Conservation (phyloP, 2,329 filamentous ascomycete genomes). For the Sclerotinia sclerotiorum region DNA sequence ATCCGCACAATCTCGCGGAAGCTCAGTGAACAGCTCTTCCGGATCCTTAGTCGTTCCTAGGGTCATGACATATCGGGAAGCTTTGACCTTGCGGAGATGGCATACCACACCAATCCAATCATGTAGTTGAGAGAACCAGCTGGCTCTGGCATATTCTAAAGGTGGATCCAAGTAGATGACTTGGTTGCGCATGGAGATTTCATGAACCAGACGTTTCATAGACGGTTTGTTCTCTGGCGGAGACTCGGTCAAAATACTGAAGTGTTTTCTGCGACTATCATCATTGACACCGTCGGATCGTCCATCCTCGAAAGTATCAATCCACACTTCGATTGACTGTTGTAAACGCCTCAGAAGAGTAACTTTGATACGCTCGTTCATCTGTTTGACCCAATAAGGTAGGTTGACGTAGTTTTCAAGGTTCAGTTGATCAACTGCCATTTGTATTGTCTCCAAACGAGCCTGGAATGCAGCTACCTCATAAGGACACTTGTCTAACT, state of each 20-base stretch:
- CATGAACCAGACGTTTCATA: constrained; percentile 76
- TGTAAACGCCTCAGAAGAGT: constrained; percentile 81
- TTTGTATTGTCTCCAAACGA: constrained; percentile 82
- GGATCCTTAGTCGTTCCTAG: constrained; percentile 65
- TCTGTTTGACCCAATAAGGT: constrained; percentile 79
- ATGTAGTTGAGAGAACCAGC: constrained; percentile 90
- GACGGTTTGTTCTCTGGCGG: constrained; percentile 56
- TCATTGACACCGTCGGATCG: constrained; percentile 45
- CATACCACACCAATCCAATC: constrained; percentile 92
- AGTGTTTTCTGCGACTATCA: constrained; percentile 54
- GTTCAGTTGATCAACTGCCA: constrained; percentile 92
- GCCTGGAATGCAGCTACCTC: constrained; percentile 75
- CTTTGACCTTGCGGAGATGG: constrained; percentile 90
- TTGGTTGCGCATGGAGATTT: constrained; percentile 97
- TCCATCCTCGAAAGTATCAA: constrained; percentile 73
- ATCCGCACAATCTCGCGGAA: constrained; percentile 80
- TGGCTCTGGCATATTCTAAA: constrained; percentile 84
- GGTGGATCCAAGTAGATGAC: constrained; percentile 96
- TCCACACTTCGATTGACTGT: constrained; percentile 83
- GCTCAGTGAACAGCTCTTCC: constrained; percentile 74
- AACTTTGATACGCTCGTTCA: constrained; percentile 82
- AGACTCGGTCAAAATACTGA: constrained; percentile 45
- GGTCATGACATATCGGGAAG: constrained; percentile 90
- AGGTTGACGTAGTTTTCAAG: constrained; percentile 95
- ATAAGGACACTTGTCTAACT: constrained; percentile 83